phyloP scores from a whole-genome alignment of 208 protist species.

The Acanthamoeba castellanii region DNA sequence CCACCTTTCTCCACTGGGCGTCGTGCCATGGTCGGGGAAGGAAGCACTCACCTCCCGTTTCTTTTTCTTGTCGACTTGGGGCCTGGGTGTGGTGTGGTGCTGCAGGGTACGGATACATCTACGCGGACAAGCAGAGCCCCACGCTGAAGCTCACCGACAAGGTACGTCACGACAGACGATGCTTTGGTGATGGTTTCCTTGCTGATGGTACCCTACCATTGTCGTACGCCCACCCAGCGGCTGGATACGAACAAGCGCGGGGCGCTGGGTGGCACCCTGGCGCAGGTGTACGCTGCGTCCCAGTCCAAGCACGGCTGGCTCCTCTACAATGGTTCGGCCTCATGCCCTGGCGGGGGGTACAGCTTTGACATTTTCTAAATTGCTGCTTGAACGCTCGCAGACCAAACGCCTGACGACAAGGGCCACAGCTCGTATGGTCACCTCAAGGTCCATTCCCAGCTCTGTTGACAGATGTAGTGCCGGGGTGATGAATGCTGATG shows the following conservation, averaged over 20 bases:
- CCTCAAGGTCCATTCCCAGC: conserved; percentile 40
- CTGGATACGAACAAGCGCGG: conserved; percentile 69
- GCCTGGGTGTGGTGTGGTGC: no score
- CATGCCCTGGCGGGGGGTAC: neutral
- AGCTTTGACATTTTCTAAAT: neutral
- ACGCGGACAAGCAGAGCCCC: conserved; percentile 72
- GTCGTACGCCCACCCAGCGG: neutral
- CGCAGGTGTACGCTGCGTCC: conserved; percentile 27
- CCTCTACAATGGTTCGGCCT: conserved; percentile 81
- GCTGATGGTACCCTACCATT: neutral
- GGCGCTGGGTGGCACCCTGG: conserved; percentile 71
- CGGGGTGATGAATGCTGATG: neutral
- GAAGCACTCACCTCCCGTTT: neutral
- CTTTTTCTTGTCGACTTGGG: neutral
- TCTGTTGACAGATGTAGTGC: neutral
- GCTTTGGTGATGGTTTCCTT: no score
- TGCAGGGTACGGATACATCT: conserved; percentile 76
- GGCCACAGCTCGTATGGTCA: conserved; percentile 73
- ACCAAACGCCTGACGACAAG: conserved; percentile 30
- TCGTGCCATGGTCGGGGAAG: neutral
- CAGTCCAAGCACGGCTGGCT: conserved; percentile 16
- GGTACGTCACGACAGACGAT: neutral
- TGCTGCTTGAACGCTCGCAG: neutral
- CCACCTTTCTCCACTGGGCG: no score
- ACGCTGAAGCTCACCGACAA: neutral